Evolutionary conservation across 345 rosid genomes (phyloP).

Genomic region (Noccaea caerulescens): DNA sequence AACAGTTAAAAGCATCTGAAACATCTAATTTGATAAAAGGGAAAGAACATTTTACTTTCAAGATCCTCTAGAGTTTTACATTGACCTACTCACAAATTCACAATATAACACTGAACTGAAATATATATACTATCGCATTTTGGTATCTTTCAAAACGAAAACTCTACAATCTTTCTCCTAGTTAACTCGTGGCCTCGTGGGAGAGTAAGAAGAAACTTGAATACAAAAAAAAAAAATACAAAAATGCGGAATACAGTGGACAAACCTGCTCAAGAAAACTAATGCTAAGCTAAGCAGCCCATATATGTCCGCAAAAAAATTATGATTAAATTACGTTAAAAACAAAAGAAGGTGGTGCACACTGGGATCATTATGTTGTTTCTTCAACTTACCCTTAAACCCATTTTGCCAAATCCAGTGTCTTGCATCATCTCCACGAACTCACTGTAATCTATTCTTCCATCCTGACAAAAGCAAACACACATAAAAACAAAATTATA

Average conservation of each 20-base stretch:
- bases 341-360: background rate
- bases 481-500: background rate
- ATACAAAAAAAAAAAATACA: background rate
- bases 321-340: background rate
- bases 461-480: constrained; percentile 56
- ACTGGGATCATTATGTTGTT: background rate
- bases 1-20: background rate
- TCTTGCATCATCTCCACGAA: constrained; percentile 94
- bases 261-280: constrained; percentile 37
- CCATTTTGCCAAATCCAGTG: constrained; percentile 50
- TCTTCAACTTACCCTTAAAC: constrained; percentile 38
- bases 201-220: constrained; percentile 21
- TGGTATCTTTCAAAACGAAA: constrained; percentile 3
- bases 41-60: background rate
- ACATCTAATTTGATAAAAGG: background rate
- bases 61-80: constrained; percentile 19
- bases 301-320: background rate
- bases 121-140: background rate
- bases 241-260: constrained; percentile 11
- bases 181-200: constrained; percentile 16
- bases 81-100: constrained; percentile 30
- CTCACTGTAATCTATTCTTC: constrained; percentile 84
- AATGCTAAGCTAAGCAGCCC: constrained; percentile 28
- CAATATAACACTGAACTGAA: background rate
- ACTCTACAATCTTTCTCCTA: constrained; percentile 26